Base-by-base conservation (phyloP, 345 rosid genomes). In the Turritis glabra region DNA sequence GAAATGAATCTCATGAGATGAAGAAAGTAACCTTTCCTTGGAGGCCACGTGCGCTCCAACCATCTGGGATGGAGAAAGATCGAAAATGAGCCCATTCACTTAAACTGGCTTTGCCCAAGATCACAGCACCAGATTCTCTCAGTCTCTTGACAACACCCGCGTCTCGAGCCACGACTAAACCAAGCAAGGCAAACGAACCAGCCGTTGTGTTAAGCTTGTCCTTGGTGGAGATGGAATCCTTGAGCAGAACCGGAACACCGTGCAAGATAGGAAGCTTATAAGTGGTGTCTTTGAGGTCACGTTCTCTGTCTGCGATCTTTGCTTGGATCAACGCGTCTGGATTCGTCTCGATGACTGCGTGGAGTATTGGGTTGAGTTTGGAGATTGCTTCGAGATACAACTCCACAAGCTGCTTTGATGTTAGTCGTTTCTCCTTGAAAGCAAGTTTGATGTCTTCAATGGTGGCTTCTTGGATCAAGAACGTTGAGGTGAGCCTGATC, bases 21-120 rank as follows among this genome's bases (percentile, higher is more conserved):
- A 33, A 44, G n/a, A 56, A 33, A 63, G 64, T 71, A 25, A 86
- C 94, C 94, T 82, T 87, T 52, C 98, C 95, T 65, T 74, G 57
- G 40, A 90, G 90, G 17, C 81, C 69, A 83, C 90, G 84, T 3
- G 84, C 89, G 41, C 88, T 65, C 74, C 84, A 90, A 17, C 88
- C 95, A 64, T 1, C 35, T 1, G 85, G 89, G 7, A 56, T 55
- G 0, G 3, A 5, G 2, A 1, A 0, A 11, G 81, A 68, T 43
- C 93, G 72, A 17, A 83, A 84, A 73, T 38, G 0, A 62, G 86
- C 80, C 98, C 97, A 84, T 22, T 93, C 92, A 8, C 83, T 89
- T 72, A 89, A 35, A 80, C 96, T 89, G 32, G 92, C 89, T 80
- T 90, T 93, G 19, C 97, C 96, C 47, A 89, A 78, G 44, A 93